Conservation (phyloP, 2,329 filamentous ascomycete genomes). For the Clonostachys rosea region DNA sequence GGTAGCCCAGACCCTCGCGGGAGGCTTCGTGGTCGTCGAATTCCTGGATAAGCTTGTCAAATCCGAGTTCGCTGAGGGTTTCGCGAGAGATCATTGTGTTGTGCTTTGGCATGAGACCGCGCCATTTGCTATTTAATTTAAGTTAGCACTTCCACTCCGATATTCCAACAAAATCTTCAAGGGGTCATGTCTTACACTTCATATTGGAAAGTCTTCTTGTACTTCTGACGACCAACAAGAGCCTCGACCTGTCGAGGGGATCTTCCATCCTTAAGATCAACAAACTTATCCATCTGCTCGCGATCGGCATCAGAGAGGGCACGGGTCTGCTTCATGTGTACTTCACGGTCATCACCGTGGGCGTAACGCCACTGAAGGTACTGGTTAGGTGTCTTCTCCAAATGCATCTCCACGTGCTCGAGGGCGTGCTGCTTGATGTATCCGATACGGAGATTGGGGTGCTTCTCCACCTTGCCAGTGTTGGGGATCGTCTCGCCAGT, state of each 20-base stretch:
- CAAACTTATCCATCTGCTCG: constrained; percentile 83
- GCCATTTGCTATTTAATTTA: constrained; percentile 68
- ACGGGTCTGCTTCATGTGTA: constrained; percentile 96
- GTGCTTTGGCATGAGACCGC: constrained; percentile 80
- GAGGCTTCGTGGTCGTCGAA: constrained; percentile 98
- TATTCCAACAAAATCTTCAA: background rate
- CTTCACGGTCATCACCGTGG: constrained; percentile 94
- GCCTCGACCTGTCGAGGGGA: constrained; percentile 75
- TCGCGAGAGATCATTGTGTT: constrained; percentile 93
- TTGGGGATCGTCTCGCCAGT: constrained; percentile 88
- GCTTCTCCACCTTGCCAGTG: constrained; percentile 87
- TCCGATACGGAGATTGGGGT: constrained; percentile 95
- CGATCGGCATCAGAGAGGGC: constrained; percentile 80
- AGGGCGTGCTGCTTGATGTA: constrained; percentile 99
- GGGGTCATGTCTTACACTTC: constrained; percentile 62
- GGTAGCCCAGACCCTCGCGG: constrained; percentile 96
- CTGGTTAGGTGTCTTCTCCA: constrained; percentile 98
- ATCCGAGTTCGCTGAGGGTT: constrained; percentile 80
- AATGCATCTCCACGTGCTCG: constrained; percentile 98
- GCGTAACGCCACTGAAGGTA: constrained; percentile 98
- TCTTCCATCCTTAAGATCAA: constrained; percentile 81
- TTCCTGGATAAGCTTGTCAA: constrained; percentile 91
- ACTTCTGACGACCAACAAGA: constrained; percentile 95
- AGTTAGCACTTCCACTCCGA: background rate
- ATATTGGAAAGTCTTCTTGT: constrained; percentile 98